These are phyloP conservation scores for Sporothrix luriei DNA, from an alignment of 2,329 filamentous ascomycete species.

Conservation along the genomic window DNA sequence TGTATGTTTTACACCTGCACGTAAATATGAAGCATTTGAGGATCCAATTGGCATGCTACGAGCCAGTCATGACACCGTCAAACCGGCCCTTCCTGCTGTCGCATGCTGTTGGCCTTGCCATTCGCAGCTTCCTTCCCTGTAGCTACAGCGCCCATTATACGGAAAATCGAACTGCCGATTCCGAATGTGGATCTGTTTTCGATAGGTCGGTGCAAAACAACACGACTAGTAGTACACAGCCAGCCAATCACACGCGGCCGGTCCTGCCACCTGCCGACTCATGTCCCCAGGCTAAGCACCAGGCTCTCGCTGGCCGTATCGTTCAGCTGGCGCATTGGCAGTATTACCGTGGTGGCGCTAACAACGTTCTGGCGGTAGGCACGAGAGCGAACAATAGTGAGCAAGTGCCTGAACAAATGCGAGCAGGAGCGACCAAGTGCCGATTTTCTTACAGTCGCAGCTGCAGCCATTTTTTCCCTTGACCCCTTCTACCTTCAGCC, in stretches of 20 bases:
- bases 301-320: neutral
- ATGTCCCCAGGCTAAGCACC: conserved; percentile 17
- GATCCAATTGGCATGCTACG: neutral
- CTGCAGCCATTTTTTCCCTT: conserved; percentile 26
- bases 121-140: conserved; percentile 19
- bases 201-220: conserved; percentile 24
- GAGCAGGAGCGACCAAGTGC: conserved; percentile 20
- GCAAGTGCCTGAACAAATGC: too few species aligned
- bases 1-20: neutral
- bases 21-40: neutral
- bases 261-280: conserved; percentile 16
- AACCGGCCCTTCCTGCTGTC: conserved; percentile 6
- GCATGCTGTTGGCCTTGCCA: neutral
- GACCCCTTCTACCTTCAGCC: conserved; percentile 15
- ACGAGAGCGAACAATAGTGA: conserved; percentile 9
- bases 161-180: conserved; percentile 29
- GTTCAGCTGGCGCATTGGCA: neutral
- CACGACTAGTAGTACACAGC: neutral
- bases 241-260: conserved; percentile 23
- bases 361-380: conserved; percentile 10
- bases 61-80: neutral
- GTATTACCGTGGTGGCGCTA: neutral
- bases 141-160: neutral
- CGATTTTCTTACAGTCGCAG: conserved; percentile 27
- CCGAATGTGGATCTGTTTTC: conserved; percentile 18